Percentiles rank a stretch among this genome's conserved stretches.
phyloP scores from a whole-genome alignment of 1,139 yeast genomes.

The Sugiyamaella castrensis region DNA sequence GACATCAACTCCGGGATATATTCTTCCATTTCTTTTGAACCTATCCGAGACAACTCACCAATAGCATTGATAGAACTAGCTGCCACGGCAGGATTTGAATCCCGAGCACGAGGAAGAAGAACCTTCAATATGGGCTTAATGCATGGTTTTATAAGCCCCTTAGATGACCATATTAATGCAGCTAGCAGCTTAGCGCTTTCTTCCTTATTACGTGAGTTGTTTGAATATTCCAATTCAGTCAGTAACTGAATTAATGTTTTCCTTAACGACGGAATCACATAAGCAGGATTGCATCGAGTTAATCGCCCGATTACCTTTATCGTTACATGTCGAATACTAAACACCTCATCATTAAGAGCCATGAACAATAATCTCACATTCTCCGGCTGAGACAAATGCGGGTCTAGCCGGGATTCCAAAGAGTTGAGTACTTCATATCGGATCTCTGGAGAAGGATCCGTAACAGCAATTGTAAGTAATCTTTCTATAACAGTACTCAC shows the following conservation, averaged over 20 bases:
- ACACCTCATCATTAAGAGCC: constrained; percentile 88
- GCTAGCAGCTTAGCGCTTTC: constrained; percentile 80
- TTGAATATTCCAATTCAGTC: constrained; percentile 80
- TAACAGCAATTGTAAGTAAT: constrained; percentile 77
- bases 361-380: constrained; percentile 81
- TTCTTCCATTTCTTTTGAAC: constrained; percentile 77
- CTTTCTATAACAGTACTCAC: constrained; percentile 84
- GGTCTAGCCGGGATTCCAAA: constrained; percentile 69
- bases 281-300: constrained; percentile 88
- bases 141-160: constrained; percentile 80
- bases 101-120: constrained; percentile 71
- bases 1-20: constrained; percentile 82
- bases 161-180: constrained; percentile 70
- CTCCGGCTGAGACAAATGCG: constrained; percentile 91
- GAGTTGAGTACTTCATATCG: constrained; percentile 74
- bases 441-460: constrained; percentile 84
- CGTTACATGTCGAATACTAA: constrained; percentile 78
- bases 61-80: constrained; percentile 84
- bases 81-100: constrained; percentile 69
- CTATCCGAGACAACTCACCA: constrained; percentile 85
- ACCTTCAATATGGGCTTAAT: constrained; percentile 87
- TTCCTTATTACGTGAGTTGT: constrained; percentile 72
- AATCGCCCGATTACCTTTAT: constrained; percentile 78
- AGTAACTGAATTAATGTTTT: constrained; percentile 81
- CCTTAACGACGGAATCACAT: constrained; percentile 87